Evolutionary conservation across 305 asterid genomes (phyloP).

Genomic region (Fraxinus albicans): DNA sequence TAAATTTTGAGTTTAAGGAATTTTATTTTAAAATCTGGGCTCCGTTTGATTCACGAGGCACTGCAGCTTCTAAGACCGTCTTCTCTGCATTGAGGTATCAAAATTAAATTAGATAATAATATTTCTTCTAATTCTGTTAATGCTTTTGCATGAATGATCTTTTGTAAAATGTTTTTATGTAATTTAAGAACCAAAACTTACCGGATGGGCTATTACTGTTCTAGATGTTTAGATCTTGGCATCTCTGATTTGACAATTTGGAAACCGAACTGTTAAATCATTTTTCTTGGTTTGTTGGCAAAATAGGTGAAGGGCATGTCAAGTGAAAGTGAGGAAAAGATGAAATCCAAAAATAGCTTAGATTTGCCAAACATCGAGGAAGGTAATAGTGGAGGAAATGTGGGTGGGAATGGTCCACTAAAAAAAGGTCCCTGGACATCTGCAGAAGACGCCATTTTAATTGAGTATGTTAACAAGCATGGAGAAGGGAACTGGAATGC

Average conservation of each 20-base stretch:
- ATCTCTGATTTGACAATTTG: background rate
- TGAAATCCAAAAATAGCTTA: slow-evolving; percentile 35
- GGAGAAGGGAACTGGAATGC: slow-evolving; percentile 90
- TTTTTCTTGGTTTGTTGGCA: background rate
- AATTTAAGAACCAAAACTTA: background rate
- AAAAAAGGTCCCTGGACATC: slow-evolving; percentile 89
- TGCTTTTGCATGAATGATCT: background rate
- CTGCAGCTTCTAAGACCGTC: slow-evolving; percentile 1
- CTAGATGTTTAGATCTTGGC: background rate
- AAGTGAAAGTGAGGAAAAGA: slow-evolving; percentile 57
- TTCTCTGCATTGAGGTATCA: slow-evolving; percentile 26
- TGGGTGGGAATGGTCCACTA: slow-evolving; percentile 45
- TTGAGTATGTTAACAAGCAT: slow-evolving; percentile 62
- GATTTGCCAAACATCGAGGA: slow-evolving; percentile 58
- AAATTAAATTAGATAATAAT: background rate
- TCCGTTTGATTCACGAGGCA: background rate
- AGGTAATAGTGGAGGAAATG: slow-evolving; percentile 47
- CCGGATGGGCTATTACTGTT: slow-evolving; percentile 3
- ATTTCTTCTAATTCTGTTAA: slow-evolving; percentile 12
- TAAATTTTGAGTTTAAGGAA: background rate
- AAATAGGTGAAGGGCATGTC: slow-evolving; percentile 51
- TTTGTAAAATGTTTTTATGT: background rate
- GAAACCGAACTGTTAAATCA: background rate
- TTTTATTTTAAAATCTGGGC: slow-evolving; percentile 8
- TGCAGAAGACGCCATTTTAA: slow-evolving; percentile 70